A percentile compares a stretch with the other conserved stretches of the same genome.
Conservation (phyloP, 441 rosid species). For the Populus hybrid region DNA sequence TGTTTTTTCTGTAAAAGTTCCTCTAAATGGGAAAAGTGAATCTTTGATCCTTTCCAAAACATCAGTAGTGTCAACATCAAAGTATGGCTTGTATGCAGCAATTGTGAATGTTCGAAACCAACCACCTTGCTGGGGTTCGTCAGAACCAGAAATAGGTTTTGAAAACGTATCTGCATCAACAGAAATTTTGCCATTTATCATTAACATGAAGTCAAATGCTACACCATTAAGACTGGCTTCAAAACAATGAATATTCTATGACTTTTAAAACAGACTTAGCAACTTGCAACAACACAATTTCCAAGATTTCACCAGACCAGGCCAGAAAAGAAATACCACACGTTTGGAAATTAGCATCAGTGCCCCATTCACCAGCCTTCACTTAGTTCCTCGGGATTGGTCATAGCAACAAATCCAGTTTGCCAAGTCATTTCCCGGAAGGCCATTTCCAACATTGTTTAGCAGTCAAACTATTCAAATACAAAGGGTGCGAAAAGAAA, state of each 20-base stretch:
- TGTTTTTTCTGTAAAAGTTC: conserved; percentile 93
- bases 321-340: neutral
- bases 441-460: neutral
- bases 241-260: neutral
- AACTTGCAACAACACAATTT: neutral
- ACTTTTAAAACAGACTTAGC: neutral
- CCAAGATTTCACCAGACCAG: neutral
- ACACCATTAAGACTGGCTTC: neutral
- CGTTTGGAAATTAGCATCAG: too few relatives aligned
- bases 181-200: conserved; percentile 17
- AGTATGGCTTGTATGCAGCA: conserved; percentile 89
- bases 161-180: conserved; percentile 76
- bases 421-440: neutral
- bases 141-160: conserved; percentile 58
- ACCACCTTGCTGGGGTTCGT: conserved; percentile 74
- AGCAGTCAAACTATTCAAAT: neutral
- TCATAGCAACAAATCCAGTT: neutral
- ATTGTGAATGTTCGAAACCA: conserved; percentile 73
- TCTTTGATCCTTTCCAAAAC: conserved; percentile 92
- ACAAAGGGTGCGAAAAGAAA: neutral
- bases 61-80: conserved; percentile 92
- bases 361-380: neutral
- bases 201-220: neutral
- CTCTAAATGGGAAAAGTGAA: too few relatives aligned
- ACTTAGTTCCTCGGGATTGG: neutral